Base-by-base conservation (phyloP, 345 rosid species). In the Sisymbrium irio region DNA sequence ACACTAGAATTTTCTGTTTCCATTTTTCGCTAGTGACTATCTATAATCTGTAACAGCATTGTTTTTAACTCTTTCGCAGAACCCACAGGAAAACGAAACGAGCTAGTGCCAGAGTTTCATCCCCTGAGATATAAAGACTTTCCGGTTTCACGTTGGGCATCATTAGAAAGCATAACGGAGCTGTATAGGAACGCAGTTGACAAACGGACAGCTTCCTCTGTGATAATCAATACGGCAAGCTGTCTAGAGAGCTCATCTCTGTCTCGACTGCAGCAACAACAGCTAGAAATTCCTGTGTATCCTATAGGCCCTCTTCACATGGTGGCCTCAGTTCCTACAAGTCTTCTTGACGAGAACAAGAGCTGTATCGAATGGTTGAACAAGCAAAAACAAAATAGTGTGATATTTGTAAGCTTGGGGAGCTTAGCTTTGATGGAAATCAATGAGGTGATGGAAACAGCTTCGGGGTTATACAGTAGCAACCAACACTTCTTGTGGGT, bases 331-430 rank as follows among this genome's bases (percentile, higher is more conserved):
- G 63, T 64, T 63, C 11, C 73, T 12, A 64, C 67, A 0, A 72
- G 80, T 58, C 19, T 64, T 6, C 62, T 71, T 42, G 61, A 64
- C 65, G 72, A 77, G 72, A 65, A 71, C 72, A 65, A 13, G 22
- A 77, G 78, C 25, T 90, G 90, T 84, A 36, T 88, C 2, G 69
- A 82, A 8, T 92, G 69, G 74, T 39, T 92, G 49, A 77, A 81
- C 75, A 68, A 63, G 15, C 89, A 61, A 6, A 39, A 67, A 12
- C 2, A 4, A 2, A 49, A 72, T 1, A 82, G 91, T 0, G 85
- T 86, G 5, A 75, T 77, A 4, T 89, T 80, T 61, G 57, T 88
- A 44, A 77, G 89, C 70, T 84, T 89, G 47, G 96, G 96, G 15
- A 86, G 85, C 59, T 30, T 82, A 41, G 74, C 41, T 41, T 71